Conservation (phyloP, 495 filamentous ascomycete genomes). For the Lentithecium fluviatile region DNA sequence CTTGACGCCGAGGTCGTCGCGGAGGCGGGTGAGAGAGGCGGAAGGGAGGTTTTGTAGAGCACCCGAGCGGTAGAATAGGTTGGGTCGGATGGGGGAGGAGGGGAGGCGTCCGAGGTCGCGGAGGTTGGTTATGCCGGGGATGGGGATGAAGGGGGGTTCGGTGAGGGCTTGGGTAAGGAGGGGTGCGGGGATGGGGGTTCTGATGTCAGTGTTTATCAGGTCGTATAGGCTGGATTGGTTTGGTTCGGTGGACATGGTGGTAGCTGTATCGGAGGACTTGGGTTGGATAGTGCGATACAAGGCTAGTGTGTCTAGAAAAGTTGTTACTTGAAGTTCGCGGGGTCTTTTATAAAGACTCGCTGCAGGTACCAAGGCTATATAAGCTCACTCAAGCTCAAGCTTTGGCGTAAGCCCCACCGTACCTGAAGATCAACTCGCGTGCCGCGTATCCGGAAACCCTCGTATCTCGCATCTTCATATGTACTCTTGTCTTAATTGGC, state of each 20-base stretch:
- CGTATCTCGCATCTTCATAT: not conserved
- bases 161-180: conserved; percentile 20
- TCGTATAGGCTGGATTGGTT: conserved; percentile 1
- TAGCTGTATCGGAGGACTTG: not conserved
- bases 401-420: not conserved
- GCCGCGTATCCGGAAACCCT: not conserved
- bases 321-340: not conserved
- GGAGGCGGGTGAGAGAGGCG: conserved; percentile 53
- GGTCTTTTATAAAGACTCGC: not conserved
- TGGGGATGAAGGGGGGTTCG: conserved; percentile 51
- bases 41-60: conserved; percentile 54
- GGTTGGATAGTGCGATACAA: not conserved
- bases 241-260: conserved; percentile 13
- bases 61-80: conserved; percentile 58
- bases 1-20: conserved; percentile 53
- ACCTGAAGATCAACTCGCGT: not conserved
- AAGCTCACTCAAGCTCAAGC: not conserved
- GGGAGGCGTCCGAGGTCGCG: conserved; percentile 59
- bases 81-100: conserved; percentile 45
- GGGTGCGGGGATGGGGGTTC: not conserved
- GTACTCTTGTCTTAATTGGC: not conserved
- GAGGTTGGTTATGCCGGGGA: conserved; percentile 58
- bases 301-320: not conserved
- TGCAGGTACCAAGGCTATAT: not conserved
- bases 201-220: conserved; percentile 17